A percentile compares a stretch with the other conserved stretches of the same genome.
Evolutionary conservation across 2,329 filamentous ascomycete genomes (phyloP).

Genomic region (Ascochyta pisi): DNA sequence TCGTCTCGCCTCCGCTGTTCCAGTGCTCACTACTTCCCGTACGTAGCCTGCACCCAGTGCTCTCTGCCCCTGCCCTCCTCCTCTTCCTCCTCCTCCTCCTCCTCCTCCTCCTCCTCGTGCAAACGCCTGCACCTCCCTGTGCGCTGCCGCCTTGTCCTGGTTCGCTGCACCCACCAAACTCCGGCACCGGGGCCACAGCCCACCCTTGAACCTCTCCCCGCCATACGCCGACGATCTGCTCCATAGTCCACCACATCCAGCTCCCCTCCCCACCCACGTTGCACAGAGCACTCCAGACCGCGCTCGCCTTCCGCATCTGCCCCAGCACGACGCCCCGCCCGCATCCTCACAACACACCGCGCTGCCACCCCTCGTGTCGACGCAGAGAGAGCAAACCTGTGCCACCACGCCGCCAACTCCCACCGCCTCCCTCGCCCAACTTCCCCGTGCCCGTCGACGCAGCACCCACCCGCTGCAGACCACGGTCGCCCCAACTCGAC

Average conservation of each 20-base stretch:
- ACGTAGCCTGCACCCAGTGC: slow-evolving; percentile 1
- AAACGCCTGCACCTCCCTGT: slow-evolving; percentile 3
- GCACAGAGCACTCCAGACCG: slow-evolving; percentile 25
- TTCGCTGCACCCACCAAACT: slow-evolving; percentile 8
- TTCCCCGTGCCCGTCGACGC: slow-evolving; percentile 28
- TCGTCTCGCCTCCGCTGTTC: slow-evolving; percentile 26
- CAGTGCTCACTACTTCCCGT: neutral
- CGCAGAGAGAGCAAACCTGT: slow-evolving; percentile 39
- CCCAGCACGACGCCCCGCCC: slow-evolving; percentile 6
- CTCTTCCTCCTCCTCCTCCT: neutral
- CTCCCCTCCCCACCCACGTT: slow-evolving; percentile 17
- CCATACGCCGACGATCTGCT: slow-evolving; percentile 35
- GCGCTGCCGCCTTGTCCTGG: slow-evolving; percentile 4
- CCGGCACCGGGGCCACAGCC: slow-evolving; percentile 25
- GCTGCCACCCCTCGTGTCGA: slow-evolving; percentile 24
- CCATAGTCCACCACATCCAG: slow-evolving; percentile 30
- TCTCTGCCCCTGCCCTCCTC: slow-evolving; percentile 3
- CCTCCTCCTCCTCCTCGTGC: neutral
- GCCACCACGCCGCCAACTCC: slow-evolving; percentile 27
- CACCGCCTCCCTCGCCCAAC: slow-evolving; percentile 21
- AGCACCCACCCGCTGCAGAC: slow-evolving; percentile 20
- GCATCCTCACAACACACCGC: slow-evolving; percentile 4
- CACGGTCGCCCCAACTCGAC: slow-evolving; percentile 11
- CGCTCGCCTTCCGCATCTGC: slow-evolving; percentile 16
- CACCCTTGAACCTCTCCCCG: slow-evolving; percentile 35